Conservation (phyloP, 83 land plant species). For the Picea mariana region DNA sequence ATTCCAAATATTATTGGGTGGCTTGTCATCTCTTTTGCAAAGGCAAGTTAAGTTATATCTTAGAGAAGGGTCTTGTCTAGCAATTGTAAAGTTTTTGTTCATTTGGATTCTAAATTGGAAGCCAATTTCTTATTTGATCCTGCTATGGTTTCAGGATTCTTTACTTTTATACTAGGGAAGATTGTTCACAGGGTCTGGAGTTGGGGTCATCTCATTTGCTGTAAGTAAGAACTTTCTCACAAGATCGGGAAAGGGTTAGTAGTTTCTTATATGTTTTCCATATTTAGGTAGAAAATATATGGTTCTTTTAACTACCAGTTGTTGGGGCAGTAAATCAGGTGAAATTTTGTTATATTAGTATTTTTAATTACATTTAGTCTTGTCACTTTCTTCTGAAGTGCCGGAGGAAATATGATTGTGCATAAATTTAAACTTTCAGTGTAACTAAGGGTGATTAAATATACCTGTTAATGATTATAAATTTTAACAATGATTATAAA, state of each 20-base stretch:
- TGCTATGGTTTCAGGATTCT: constrained; percentile 32
- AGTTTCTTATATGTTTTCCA: not conserved
- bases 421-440: not conserved
- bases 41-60: constrained; percentile 27
- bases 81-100: not conserved
- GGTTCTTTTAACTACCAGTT: constrained; percentile 61
- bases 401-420: too few relatives aligned
- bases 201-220: constrained; percentile 24
- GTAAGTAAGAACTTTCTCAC: constrained; percentile 24
- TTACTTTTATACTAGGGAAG: constrained; percentile 70
- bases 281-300: not conserved
- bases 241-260: not conserved
- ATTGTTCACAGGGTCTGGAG: constrained; percentile 69
- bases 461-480: not conserved
- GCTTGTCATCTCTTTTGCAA: constrained; percentile 68
- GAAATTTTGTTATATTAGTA: not conserved
- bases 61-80: not conserved
- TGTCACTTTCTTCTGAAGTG: not conserved
- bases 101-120: not conserved
- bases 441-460: not conserved
- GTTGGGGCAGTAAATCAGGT: constrained; percentile 93
- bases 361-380: not conserved
- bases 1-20: constrained; percentile 78
- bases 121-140: too few relatives aligned
- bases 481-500: too few relatives aligned